Evolutionary conservation across 2,329 filamentous ascomycete species (phyloP).

Genomic region (Diaporthe citri): DNA sequence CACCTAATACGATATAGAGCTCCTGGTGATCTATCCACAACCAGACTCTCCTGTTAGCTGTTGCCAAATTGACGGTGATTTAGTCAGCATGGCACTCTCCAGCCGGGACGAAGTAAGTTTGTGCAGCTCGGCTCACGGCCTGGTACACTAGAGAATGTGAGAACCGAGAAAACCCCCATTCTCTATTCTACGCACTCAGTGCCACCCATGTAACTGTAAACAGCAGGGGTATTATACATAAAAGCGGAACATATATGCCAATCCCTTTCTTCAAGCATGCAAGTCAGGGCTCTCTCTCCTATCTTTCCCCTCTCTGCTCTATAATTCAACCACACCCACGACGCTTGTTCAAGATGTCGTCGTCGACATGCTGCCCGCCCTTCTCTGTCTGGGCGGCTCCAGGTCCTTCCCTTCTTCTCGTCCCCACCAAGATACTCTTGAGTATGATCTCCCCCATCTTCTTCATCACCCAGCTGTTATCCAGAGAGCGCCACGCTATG

Average conservation of each 20-base stretch:
- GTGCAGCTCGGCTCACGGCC: neutral
- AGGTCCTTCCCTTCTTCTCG: neutral
- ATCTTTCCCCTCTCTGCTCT: neutral
- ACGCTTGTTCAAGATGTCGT: neutral
- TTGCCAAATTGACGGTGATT: too few relatives aligned
- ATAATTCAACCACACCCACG: neutral
- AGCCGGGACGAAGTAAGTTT: neutral
- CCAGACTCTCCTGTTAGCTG: neutral
- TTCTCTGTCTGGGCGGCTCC: neutral
- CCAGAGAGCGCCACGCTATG: constrained; percentile 40
- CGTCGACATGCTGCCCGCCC: neutral
- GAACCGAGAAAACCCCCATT: neutral
- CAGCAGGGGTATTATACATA: constrained; percentile 36
- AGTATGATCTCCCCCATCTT: constrained; percentile 16
- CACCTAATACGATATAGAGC: neutral
- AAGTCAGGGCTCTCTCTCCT: constrained; percentile 13
- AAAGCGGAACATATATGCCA: constrained; percentile 19
- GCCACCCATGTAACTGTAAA: constrained; percentile 26
- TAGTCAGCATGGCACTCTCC: neutral
- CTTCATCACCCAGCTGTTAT: constrained; percentile 31
- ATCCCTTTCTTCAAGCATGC: constrained; percentile 20
- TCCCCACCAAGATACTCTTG: neutral
- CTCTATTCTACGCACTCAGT: constrained; percentile 23
- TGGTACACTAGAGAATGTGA: neutral
- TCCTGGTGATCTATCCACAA: neutral